Evolutionary conservation across 2,329 filamentous ascomycete genomes (phyloP), one percentile per base, ranked within the genome.

Genomic region (Graphium sp.): DNA sequence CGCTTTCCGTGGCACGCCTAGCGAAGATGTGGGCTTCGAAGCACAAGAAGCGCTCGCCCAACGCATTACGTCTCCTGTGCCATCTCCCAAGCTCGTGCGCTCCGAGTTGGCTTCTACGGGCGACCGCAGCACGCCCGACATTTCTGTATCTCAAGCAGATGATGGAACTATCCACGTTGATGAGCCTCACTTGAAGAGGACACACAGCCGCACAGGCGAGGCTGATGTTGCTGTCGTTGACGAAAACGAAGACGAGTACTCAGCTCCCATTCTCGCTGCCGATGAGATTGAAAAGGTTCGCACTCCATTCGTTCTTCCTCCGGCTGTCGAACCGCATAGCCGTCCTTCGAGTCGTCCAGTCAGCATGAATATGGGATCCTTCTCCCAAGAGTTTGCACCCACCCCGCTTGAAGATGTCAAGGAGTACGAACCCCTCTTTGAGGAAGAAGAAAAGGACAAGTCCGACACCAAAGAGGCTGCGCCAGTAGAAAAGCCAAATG

Each of bases 381-480:
- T 63, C 11, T 54, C 56, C 31, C 41, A 48, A 8, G 59, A 75
- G 49, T 47, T 75, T 49, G 54, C 55, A 43, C 53, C 70, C 24
- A 84, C 77, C 4, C 81, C 80, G 5, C 56, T 92, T 7, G 83
- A 91, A 41, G 78, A 92, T 43, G 80, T 92, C 5, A 77, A 85
- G 42, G 85, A 95, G 48, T 95, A 95, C 43, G 87, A 95, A 48
- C 89, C 89, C 2, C 58, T 98, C 4, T 98, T 98, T 52, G 75
- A 81, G 0, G 84, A 89, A 32, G 79, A 34, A 19, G 32, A 71
- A 32, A 56, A 63, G 30, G 53, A 62, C 16, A 39, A 46, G 13
- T 39, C 41, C 12, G 49, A 55, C 32, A 47, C 55, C 30, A 47
- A 54, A 12, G 46, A 48, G 18, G 42, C 48, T 7, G 42, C 54